phyloP scores from a whole-genome alignment of 1,139 yeast species.

The Pichia sp. region DNA sequence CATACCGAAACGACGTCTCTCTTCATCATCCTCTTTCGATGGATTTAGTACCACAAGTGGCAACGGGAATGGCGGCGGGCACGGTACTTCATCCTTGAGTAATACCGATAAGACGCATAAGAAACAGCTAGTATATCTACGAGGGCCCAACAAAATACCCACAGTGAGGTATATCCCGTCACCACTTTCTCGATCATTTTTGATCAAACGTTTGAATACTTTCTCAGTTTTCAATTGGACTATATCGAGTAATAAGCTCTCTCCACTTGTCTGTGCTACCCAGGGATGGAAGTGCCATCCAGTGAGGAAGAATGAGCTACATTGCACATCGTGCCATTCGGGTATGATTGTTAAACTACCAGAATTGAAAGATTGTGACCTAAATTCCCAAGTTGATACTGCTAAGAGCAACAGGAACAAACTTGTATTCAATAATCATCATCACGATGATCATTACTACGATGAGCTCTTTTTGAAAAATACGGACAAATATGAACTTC shows the following conservation, averaged over 20 bases:
- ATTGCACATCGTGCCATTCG: conserved; percentile 26
- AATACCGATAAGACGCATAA: conserved; percentile 6
- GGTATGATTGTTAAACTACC: conserved; percentile 14
- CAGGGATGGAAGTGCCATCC: conserved; percentile 28
- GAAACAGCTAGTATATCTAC: conserved; percentile 8
- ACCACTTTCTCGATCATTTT: conserved; percentile 11
- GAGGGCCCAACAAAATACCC: conserved; percentile 6
- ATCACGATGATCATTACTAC: conserved; percentile 7
- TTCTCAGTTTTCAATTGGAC: conserved; percentile 28
- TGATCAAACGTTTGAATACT: conserved; percentile 23
- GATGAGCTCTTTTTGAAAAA: conserved; percentile 4
- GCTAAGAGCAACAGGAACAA: conserved; percentile 6
- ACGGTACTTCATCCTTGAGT: background rate
- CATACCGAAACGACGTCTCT: conserved; percentile 10
- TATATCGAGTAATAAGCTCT: conserved; percentile 18
- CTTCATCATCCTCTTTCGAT: conserved; percentile 13
- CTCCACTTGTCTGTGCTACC: conserved; percentile 25
- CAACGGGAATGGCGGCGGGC: background rate
- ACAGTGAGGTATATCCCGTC: conserved; percentile 5
- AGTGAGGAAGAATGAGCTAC: conserved; percentile 24
- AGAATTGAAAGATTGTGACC: conserved; percentile 1
- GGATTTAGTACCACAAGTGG: conserved; percentile 2
- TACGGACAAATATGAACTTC: conserved; percentile 8
- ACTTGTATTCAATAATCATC: conserved; percentile 8
- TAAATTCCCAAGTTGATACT: background rate